These are phyloP conservation scores for Boeremia lycopersici DNA, from an alignment of 2,329 filamentous ascomycete species.

Conservation along the genomic window DNA sequence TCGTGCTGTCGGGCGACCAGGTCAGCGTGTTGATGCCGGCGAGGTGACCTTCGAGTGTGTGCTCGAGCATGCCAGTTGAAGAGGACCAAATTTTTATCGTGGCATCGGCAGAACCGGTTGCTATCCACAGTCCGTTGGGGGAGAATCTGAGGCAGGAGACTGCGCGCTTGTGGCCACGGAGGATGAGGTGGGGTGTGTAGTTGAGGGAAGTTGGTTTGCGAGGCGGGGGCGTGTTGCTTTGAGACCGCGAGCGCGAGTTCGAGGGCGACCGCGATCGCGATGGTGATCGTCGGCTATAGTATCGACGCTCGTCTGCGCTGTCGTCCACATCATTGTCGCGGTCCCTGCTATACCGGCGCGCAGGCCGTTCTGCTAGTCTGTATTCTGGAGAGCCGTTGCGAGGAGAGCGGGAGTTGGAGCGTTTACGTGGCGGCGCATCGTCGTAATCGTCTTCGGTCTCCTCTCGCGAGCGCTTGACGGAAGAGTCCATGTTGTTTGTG, in stretches of 20 bases:
- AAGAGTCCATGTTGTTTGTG: slow-evolving; percentile 28
- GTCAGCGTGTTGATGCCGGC: slow-evolving; percentile 90
- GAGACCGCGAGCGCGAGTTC: slow-evolving; percentile 24
- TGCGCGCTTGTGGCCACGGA: slow-evolving; percentile 78
- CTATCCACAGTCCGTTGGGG: slow-evolving; percentile 87
- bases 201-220: slow-evolving; percentile 64
- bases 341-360: slow-evolving; percentile 41
- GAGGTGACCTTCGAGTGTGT: slow-evolving; percentile 91
- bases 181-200: slow-evolving; percentile 72
- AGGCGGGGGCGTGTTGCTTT: slow-evolving; percentile 41
- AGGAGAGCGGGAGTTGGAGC: slow-evolving; percentile 41
- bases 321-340: slow-evolving; percentile 34
- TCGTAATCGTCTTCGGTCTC: slow-evolving; percentile 36
- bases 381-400: slow-evolving; percentile 29
- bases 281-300: slow-evolving; percentile 30
- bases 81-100: slow-evolving; percentile 93
- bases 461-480: slow-evolving; percentile 33
- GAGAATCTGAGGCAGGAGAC: slow-evolving; percentile 89
- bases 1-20: slow-evolving; percentile 90
- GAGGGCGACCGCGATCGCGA: slow-evolving; percentile 33
- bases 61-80: slow-evolving; percentile 75
- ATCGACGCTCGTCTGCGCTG: slow-evolving; percentile 39
- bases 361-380: slow-evolving; percentile 36
- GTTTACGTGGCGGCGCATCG: slow-evolving; percentile 39
- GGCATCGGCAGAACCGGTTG: slow-evolving; percentile 83